phyloP scores from a whole-genome alignment of 2,329 filamentous ascomycete species.

The Rhinocladiella similis region DNA sequence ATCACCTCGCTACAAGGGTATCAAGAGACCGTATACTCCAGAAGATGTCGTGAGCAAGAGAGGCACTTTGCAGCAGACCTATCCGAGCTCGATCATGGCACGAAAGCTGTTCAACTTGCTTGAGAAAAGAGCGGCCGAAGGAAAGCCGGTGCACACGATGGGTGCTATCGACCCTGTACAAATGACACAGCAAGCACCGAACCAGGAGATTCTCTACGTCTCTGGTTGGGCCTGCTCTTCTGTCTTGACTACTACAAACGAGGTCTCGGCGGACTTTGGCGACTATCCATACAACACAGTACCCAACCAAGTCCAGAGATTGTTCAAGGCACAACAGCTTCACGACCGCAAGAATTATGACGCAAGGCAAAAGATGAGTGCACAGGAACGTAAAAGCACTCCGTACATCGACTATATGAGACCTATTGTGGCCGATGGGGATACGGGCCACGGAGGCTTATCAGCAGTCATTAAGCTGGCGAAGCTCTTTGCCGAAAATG shows the following conservation, averaged over 20 bases:
- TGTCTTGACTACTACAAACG: conserved; percentile 88
- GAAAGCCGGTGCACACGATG: conserved; percentile 93
- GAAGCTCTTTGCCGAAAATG: conserved; percentile 94
- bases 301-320: conserved; percentile 92
- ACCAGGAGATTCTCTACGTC: conserved; percentile 94
- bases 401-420: conserved; percentile 91
- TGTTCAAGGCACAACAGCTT: conserved; percentile 95
- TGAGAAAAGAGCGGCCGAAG: conserved; percentile 72
- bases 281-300: conserved; percentile 99
- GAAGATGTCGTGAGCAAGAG: conserved; percentile 92
- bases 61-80: conserved; percentile 80
- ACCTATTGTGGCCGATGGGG: conserved; percentile 93
- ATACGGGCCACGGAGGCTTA: conserved; percentile 91
- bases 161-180: conserved; percentile 98
- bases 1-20: conserved; percentile 78
- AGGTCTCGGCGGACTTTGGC: conserved; percentile 95
- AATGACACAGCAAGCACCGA: conserved; percentile 96
- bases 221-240: conserved; percentile 98
- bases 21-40: conserved; percentile 87
- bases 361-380: conserved; percentile 71
- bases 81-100: conserved; percentile 92
- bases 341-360: conserved; percentile 98
- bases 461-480: conserved; percentile 99
- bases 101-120: conserved; percentile 91
- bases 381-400: conserved; percentile 70